Conservation (phyloP, 352 stramenopile genomes). For the Phytopythium litorale region DNA sequence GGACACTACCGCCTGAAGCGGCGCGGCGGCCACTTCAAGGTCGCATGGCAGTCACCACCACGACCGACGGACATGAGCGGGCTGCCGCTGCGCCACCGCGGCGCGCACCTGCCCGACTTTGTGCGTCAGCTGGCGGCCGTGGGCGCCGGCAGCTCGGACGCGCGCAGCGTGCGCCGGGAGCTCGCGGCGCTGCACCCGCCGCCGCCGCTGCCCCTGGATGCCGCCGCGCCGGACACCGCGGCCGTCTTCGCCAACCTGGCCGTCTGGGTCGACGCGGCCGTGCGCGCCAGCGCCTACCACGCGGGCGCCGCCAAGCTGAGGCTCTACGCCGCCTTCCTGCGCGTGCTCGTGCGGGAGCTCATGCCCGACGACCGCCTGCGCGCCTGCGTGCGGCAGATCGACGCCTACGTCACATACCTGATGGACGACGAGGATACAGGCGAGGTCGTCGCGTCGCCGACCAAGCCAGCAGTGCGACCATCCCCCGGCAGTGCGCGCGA, state of each 20-base stretch:
- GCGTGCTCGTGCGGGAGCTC: slow-evolving; percentile 22
- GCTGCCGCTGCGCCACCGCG: slow-evolving; percentile 25
- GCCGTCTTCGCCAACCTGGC: slow-evolving; percentile 30
- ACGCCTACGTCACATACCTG: slow-evolving; percentile 25
- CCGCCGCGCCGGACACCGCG: background rate
- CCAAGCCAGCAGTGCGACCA: background rate
- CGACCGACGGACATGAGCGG: slow-evolving; percentile 4
- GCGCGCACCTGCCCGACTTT: slow-evolving; percentile 29
- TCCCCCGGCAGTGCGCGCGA: background rate
- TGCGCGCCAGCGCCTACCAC: slow-evolving; percentile 15
- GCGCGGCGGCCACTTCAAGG: too few species aligned
- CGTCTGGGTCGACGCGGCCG: slow-evolving; percentile 32
- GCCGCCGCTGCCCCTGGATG: background rate
- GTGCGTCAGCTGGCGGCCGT: slow-evolving; percentile 29
- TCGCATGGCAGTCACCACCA: too few species aligned
- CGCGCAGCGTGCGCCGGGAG: background rate
- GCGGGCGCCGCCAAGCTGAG: slow-evolving; percentile 30
- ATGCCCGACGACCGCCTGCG: slow-evolving; percentile 11
- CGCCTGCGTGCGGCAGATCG: slow-evolving; percentile 11
- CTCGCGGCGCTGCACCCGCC: background rate
- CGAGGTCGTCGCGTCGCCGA: background rate
- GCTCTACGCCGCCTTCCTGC: slow-evolving; percentile 27
- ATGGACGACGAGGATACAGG: background rate
- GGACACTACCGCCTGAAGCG: too few species aligned
- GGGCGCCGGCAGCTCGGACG: background rate